Percentiles rank a stretch among this genome's conserved stretches.
Conservation (phyloP, 2,329 filamentous ascomycete genomes). For the Zasmidium citrigriseum region DNA sequence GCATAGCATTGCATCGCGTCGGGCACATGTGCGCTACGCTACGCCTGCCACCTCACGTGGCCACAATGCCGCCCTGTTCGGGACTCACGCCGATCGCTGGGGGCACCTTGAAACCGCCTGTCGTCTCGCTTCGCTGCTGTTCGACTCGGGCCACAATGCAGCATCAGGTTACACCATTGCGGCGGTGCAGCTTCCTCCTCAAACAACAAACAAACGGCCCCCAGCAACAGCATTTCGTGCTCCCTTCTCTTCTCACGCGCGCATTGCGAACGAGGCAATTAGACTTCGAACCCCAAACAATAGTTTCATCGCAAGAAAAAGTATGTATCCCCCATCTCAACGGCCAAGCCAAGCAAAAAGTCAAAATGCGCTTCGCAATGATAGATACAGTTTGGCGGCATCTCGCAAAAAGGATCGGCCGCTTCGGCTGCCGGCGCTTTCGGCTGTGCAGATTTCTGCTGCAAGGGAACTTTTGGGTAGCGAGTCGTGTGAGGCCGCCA, state of each 20-base stretch:
- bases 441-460: neutral
- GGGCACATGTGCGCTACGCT: neutral
- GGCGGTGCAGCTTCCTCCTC: neutral
- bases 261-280: neutral
- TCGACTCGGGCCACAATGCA: slow-evolving; percentile 1
- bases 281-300: neutral
- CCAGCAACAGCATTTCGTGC: neutral
- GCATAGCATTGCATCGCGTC: neutral
- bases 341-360: no score
- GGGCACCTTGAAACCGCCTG: neutral
- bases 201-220: slow-evolving; percentile 1
- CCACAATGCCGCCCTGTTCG: neutral
- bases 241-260: neutral
- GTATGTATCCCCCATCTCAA: neutral
- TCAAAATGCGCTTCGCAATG: no score
- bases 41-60: slow-evolving; percentile 7
- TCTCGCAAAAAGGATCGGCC: neutral
- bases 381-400: slow-evolving; percentile 1
- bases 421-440: neutral
- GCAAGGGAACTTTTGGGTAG: no score
- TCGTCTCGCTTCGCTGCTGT: neutral
- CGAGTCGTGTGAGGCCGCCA: no score
- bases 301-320: no score
- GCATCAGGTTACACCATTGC: neutral
- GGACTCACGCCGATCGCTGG: slow-evolving; percentile 3